A percentile compares a stretch with the other conserved stretches of the same genome.
phyloP scores from a whole-genome alignment of 768 basidiomycete species.

The Tricholoma furcatifolium region DNA sequence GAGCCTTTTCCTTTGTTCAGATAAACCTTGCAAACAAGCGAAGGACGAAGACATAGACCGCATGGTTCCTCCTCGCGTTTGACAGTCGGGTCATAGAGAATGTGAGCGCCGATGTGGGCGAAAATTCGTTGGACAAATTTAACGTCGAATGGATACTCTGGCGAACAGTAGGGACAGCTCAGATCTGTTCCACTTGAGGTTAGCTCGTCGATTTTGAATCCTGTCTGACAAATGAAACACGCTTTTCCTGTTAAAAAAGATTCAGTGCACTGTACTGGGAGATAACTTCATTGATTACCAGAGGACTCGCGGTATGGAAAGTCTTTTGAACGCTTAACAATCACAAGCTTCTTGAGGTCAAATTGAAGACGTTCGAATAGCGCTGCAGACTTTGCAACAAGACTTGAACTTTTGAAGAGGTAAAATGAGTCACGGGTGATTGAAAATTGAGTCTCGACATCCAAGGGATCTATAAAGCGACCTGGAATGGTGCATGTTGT shows the following conservation, averaged over 20 bases:
- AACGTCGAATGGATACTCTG: background rate
- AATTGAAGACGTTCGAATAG: background rate
- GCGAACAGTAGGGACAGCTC: too few relatives aligned
- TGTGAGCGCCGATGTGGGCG: constrained; percentile 19
- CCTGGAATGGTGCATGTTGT: constrained; percentile 16
- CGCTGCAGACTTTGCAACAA: background rate
- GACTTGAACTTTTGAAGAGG: constrained; percentile 2
- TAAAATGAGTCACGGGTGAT: background rate
- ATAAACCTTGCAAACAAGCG: constrained; percentile 13
- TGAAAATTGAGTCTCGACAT: constrained; percentile 11
- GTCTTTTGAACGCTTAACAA: background rate
- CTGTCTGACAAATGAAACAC: too few relatives aligned
- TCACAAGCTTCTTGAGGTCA: constrained; percentile 2
- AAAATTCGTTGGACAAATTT: constrained; percentile 14
- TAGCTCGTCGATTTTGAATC: too few relatives aligned
- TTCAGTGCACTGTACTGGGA: too few relatives aligned
- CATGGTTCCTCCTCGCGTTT: constrained; percentile 13
- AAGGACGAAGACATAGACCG: constrained; percentile 21
- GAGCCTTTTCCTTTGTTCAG: constrained; percentile 15
- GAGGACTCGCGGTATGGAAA: constrained; percentile 6
- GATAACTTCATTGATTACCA: too few relatives aligned
- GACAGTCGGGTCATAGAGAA: constrained; percentile 13
- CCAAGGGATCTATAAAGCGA: constrained; percentile 14
- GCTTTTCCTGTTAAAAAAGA: too few relatives aligned
- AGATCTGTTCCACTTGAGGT: too few relatives aligned